Conservation (phyloP, 768 basidiomycete genomes). For the Daedaleopsis sinensis region DNA sequence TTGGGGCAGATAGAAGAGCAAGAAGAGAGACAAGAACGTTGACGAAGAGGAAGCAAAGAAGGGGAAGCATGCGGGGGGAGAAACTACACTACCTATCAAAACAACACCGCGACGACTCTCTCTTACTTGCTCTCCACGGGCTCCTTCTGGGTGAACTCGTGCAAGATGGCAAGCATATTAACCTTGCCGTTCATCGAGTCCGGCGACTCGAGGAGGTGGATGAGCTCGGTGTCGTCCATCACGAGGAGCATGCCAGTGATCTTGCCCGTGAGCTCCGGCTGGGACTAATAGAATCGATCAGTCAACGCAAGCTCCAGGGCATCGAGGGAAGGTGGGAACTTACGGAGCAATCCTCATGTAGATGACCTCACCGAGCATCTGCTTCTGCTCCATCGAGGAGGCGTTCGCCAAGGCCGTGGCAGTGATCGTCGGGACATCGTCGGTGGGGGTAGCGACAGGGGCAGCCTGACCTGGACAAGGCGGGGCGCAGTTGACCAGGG, state of each 20-base stretch:
- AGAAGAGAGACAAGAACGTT: slow-evolving; percentile 15
- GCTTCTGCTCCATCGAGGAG: slow-evolving; percentile 89
- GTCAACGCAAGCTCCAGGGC: slow-evolving; percentile 2
- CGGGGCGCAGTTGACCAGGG: slow-evolving; percentile 42
- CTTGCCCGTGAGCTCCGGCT: slow-evolving; percentile 96
- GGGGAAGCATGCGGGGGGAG: slow-evolving; percentile 6
- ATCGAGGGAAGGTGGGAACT: slow-evolving; percentile 37
- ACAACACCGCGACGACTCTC: slow-evolving; percentile 23
- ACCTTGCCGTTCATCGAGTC: slow-evolving; percentile 91
- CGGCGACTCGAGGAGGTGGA: slow-evolving; percentile 81
- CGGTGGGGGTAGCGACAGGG: slow-evolving; percentile 49
- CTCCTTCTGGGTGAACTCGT: slow-evolving; percentile 70
- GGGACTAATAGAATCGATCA: slow-evolving; percentile 47
- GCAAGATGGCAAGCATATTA: slow-evolving; percentile 81
- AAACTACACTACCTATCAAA: slow-evolving; percentile 27
- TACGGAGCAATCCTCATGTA: slow-evolving; percentile 89
- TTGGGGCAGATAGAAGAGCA: slow-evolving; percentile 30
- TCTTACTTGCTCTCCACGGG: slow-evolving; percentile 30
- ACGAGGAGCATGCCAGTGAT: slow-evolving; percentile 99
- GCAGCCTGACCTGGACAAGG: slow-evolving; percentile 31
- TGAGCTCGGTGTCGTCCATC: slow-evolving; percentile 95
- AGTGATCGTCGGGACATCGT: slow-evolving; percentile 59
- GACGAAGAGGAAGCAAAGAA: slow-evolving; percentile 8
- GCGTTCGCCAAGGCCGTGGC: slow-evolving; percentile 63
- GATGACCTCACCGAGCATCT: slow-evolving; percentile 96